These are phyloP conservation scores for Detonula confervacea DNA, from an alignment of 352 stramenopile genomes.

Conservation along the genomic window DNA sequence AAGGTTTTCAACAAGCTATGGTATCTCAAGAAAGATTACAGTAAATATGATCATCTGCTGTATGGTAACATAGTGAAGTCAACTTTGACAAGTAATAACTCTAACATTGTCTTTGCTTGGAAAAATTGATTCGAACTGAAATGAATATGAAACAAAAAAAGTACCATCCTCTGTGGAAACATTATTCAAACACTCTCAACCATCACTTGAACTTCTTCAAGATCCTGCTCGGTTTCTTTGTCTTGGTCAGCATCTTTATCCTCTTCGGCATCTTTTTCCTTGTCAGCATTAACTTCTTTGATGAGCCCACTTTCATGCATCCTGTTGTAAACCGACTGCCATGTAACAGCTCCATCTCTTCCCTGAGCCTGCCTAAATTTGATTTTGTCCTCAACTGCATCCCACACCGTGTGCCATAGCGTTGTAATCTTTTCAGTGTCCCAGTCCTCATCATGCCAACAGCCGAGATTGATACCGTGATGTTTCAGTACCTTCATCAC, in stretches of 20 bases:
- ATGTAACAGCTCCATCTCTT: background rate
- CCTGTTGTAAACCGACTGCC: conserved; percentile 14
- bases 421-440: background rate
- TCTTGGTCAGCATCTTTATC: background rate
- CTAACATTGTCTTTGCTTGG: too few species aligned
- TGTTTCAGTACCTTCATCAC: conserved; percentile 26
- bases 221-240: background rate
- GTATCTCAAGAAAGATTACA: too few species aligned
- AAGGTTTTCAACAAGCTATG: too few species aligned
- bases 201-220: too few species aligned
- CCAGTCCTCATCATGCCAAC: conserved; percentile 11
- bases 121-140: too few species aligned
- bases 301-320: conserved; percentile 9
- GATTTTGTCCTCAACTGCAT: background rate
- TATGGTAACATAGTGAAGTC: too few species aligned
- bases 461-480: background rate
- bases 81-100: too few species aligned
- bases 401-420: conserved; percentile 7
- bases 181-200: too few species aligned
- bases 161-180: too few species aligned
- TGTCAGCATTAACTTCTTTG: conserved; percentile 1
- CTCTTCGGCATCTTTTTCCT: background rate
- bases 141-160: too few species aligned
- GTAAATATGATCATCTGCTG: too few species aligned
- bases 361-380: background rate